These are phyloP conservation scores for Myriosclerotinia scirpicola DNA, from an alignment of 2,329 filamentous ascomycete species.

Conservation along the genomic window DNA sequence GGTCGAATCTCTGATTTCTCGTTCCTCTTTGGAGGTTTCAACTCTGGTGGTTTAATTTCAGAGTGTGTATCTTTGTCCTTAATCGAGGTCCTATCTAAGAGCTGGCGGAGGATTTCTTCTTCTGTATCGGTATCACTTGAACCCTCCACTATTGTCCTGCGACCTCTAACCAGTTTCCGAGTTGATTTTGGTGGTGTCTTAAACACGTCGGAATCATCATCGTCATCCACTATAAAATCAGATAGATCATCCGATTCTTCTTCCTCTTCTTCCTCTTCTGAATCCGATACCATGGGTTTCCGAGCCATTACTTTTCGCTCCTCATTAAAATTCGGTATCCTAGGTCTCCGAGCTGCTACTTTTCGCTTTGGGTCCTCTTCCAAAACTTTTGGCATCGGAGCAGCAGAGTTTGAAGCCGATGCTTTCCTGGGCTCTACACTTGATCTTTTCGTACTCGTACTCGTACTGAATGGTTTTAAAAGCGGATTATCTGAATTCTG, in stretches of 20 bases:
- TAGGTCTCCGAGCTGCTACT: neutral
- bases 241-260: slow-evolving; percentile 33
- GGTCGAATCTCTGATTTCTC: slow-evolving; percentile 19
- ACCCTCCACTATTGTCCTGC: slow-evolving; percentile 25
- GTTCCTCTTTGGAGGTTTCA: slow-evolving; percentile 20
- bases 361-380: slow-evolving; percentile 9
- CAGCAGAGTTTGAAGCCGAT: slow-evolving; percentile 1
- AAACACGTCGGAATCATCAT: slow-evolving; percentile 32
- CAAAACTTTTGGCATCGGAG: neutral
- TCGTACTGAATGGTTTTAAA: slow-evolving; percentile 29
- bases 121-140: slow-evolving; percentile 24
- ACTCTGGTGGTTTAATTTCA: slow-evolving; percentile 19
- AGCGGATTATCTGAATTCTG: slow-evolving; percentile 33
- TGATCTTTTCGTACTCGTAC: neutral
- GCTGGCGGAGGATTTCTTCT: slow-evolving; percentile 14
- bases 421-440: neutral
- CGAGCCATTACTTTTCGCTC: neutral
- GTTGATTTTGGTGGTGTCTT: slow-evolving; percentile 32
- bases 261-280: slow-evolving; percentile 11
- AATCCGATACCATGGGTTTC: neutral
- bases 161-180: slow-evolving; percentile 35
- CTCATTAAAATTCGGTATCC: slow-evolving; percentile 2
- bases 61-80: slow-evolving; percentile 21
- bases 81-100: slow-evolving; percentile 17
- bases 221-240: slow-evolving; percentile 38